Base-by-base conservation (phyloP, 257 asterid species). In the Solanum megistacrolobum region DNA sequence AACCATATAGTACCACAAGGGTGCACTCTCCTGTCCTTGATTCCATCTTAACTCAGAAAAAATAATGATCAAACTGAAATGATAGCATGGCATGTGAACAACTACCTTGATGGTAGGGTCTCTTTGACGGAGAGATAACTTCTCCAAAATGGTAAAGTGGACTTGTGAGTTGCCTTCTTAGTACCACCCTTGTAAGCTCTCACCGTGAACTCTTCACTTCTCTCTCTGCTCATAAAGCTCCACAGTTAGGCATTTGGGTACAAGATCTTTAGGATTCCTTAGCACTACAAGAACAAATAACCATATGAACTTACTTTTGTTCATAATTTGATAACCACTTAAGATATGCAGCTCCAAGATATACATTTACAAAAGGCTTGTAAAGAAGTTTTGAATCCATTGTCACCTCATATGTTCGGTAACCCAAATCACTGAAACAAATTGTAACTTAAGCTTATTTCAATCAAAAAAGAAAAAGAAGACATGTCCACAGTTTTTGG, bases 161-260 rank as follows among this genome's bases (percentile, higher is more conserved):
- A 97, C 90, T 95, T 97, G 91, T 94, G 96, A 88, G 91, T 90
- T 78, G 96, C 98, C 91, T 96, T 97, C 90, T 96, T 96, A 16
- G 91, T 88, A 84, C 99, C 98, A 78, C 98, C 98, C 90, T 91
- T 95, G 88, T 95, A 97, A 88, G 99, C 99, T 93, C 99, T 91
- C 87, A 96, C 92, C 96, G 92, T 97, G 92, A 93, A 97, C 86
- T 97, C 99, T 87, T 97, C 99, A 84, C 94, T 95, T 91, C 98
- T 93, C 91, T 97, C 99, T 89, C 99, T 97, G 94, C 76, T 82
- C 52, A 73, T 27, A 86, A 36, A 79, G 74, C 38, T 46, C 69
- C 88, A 46, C 16, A 55, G 71, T 74, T 29, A 83, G 55, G 83
- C 83, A 86, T 72, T 41, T n/a, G 34, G 5, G 7, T 13, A 41